Base-by-base conservation (phyloP, 192 early-diverging fungal species). In the Coemansia sp. region DNA sequence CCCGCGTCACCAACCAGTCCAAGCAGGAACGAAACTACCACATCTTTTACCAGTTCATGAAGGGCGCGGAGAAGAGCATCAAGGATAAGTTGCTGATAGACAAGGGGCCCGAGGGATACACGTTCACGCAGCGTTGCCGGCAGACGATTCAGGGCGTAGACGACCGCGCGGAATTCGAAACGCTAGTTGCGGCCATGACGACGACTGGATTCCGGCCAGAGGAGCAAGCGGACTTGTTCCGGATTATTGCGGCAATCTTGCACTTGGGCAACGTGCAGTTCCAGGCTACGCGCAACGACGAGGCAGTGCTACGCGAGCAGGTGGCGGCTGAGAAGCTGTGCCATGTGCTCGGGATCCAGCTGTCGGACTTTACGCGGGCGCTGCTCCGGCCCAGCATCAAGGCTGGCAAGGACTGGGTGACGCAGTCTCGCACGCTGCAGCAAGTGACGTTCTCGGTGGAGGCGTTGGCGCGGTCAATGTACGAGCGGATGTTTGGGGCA, bases 31-130 rank as follows among this genome's bases (percentile, higher is more conserved):
- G 97, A 71, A 98, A 95, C 75, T 99, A 96, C 69, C 97, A 99
- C 72, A 86, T 99, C 24, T 99, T 98, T 79, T 99, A 99, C 83
- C 97, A 99, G 80, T 80, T 99, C n/a, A 80, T 99, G 76, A 94
- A 91, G 68, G 94, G 93, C 17, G 94, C 91, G 14, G 68, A 87
- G 7, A 67, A 85, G 31, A 89, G 90, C 39, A 69, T 91, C 19
- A 94, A 93, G 74, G 91, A 89, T 53, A 79, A 82, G 48, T 85
- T 97, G 24, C 84, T 95, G 68, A 83, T 97, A 50, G 90, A 93
- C 67, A 89, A 87, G 16, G 80, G 79, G 16, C 67, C 91, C n/a
- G 85, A 85, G 59, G 93, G 93, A 63, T 97, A 97, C 78, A 76
- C 82, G 24, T 99, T 93, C 59, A 91, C 88, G 14, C 93, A 91